Evolutionary conservation across 495 filamentous ascomycete genomes (phyloP), one percentile per base, ranked within the genome.

Genomic region (Clohesyomyces aquaticus): DNA sequence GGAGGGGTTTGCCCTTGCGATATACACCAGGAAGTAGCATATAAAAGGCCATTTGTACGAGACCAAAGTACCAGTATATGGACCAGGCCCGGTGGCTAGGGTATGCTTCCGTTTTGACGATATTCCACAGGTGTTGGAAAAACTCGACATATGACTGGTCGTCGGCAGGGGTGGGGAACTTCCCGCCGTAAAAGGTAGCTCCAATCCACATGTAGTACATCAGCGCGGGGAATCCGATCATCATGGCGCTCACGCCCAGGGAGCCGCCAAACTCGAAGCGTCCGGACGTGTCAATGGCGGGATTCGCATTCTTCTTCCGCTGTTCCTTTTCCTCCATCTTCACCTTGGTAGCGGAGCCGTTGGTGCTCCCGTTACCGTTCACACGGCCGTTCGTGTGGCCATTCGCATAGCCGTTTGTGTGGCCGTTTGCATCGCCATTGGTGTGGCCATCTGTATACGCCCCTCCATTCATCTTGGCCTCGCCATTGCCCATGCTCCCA

Each of bases 131-230:
- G 59, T 92, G 85, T 57, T 77, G 66, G 49, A 84, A 77, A 69
- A 96, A 97, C 9, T 91, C 84, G 10, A 59, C 57, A 56, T 82
- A 80, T 72, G 77, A 85, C 79, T 97, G 82, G 27, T 81, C 88
- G 52, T 80, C 72, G n/a, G 77, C 76, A 26, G 84, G 89, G 54
- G 76, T 75, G 21, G 93, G 93, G 60, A 95, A 80, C 64, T 89
- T 85, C 63, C 91, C 91, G 76, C 90, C 79, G 74, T 96, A 98
- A 76, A 91, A 93, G 47, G 86, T 91, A 41, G 93, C 90, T 27
- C 94, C 94, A 73, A 96, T 87, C 93, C 93, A 98, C 91, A 98
- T 93, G 79, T 96, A 97, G 80, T 88, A 97, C 94, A 98, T 98
- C 64, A 98, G 80, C 45, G 88, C 35, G 12, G 94, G 94, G 76